Evolutionary conservation across 108 stramenopile species (phyloP), one percentile per base, ranked within the genome.

Genomic region (Skeletonema menzelii): DNA sequence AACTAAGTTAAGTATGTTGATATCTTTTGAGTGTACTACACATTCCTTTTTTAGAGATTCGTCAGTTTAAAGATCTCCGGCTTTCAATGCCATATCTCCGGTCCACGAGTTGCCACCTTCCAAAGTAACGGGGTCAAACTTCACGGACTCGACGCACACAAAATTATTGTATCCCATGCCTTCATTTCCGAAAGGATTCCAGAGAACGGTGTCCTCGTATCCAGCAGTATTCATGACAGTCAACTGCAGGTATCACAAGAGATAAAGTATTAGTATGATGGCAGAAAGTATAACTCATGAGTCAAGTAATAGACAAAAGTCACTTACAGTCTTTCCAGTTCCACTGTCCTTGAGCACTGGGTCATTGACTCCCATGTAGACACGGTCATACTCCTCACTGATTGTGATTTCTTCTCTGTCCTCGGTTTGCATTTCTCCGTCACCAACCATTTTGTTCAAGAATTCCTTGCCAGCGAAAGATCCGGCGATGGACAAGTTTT

Each of bases 101-200:
- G 80, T 81, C 93, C 93, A 95, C 13, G 84, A 82, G 15, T 70
- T 65, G 12, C 91, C 91, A 19, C 86, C 91, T 30, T 80, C 85
- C 67, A 95, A 78, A 31, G 93, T 88, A 26, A 95, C 88, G 22
- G 93, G 93, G 66, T 95, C 89, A 68, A 95, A 95, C 85, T 93
- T 93, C 55, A 93, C 97, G 77, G 84, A 86, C 65, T 98, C 97
- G 11, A 97, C 96, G 69, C 97, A 98, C 22, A 98, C 90, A 76
- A 98, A 98, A 81, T 93, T 91, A 76, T 97, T 91, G 86, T 82
- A 96, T 20, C 97, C 97, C 97, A 98, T 98, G 59, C 88, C 96
- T 68, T 97, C 97, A 68, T 96, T 75, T 17, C 97, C 97, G 60
- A 84, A 97, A 27, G 97, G 97, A 71, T 84, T 94, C 97, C 97